Evolutionary conservation across 2,329 filamentous ascomycete species (phyloP), one percentile per base, ranked within the genome.

Genomic region (Ophiostoma montium): DNA sequence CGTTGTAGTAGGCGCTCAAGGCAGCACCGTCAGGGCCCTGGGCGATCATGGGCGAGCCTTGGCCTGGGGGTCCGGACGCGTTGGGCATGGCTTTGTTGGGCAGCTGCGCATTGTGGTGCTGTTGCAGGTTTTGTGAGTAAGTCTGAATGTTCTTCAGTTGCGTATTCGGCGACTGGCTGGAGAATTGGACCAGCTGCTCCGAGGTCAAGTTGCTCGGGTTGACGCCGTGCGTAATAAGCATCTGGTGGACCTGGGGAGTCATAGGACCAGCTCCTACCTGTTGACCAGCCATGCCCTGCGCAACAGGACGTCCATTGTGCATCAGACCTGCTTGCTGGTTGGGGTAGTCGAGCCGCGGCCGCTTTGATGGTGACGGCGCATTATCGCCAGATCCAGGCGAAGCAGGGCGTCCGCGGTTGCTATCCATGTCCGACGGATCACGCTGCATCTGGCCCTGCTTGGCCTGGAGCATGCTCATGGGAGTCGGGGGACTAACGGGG

Each of bases 321-420:
- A 84, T 83, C 75, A 89, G 84, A 54, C 67, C 71, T 50, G 68
- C 68, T 58, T 82, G 68, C 58, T 82, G 83, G 60, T 80, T 81
- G 54, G 81, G 80, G 62, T 86, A 87, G 10, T 89, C 86, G 53
- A 95, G 76, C 50, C 89, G 84, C 51, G 82, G 86, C 60, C 89
- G 78, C 70, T 96, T 96, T 54, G 85, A 90, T 2, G 90, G 90
- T 31, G 90, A 96, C 5, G 88, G 87, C 23, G 86, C 88, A 60
- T 92, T 92, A 48, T 95, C 89, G 49, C 80, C 82, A 35, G 83
- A 82, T 46, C 81, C 80, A 8, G 90, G 90, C 32, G 90, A 95
- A 51, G 82, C 80, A 27, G 87, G 82, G 52, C 88, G 79, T 55
- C 82, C 80, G 52, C 84, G 84, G 65, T 83, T 86, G 64, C 84